Base-by-base conservation (phyloP, 1,139 yeast genomes). In the Zygoascus meyerae region DNA sequence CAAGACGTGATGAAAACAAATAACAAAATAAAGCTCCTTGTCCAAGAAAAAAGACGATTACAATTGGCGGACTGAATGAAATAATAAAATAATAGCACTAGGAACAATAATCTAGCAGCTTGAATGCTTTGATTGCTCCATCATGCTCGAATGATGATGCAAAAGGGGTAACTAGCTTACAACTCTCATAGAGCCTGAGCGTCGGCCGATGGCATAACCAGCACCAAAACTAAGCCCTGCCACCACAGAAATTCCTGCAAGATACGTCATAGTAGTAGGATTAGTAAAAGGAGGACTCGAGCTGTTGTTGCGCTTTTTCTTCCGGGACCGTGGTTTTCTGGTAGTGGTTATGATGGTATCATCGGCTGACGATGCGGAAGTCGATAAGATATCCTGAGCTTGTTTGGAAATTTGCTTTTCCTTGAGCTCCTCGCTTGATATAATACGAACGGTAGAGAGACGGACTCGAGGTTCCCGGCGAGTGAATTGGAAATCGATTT, bases 181-280 rank as follows among this genome's bases (percentile, higher is more conserved):
- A 3, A 50, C 55, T 15, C 46, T 44, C 17, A 50, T 48, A 34
- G 46, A 34, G 42, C 49, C 58, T 1, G 62, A 56, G 11, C 60
- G 50, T 39, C 53, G 48, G 28, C 65, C 65, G 18, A 61, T 40
- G 3, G 63, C 64, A 42, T 58, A 61, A 12, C 65, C 65, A 7
- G 65, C 65, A 30, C 61, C 51, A 48, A 61, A 61, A 17, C 63
- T 58, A 11, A 61, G 48, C 9, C 65, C 63, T 1, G 64, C 64
- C 2, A 61, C 63, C 16, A 58, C 48, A 9, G 56, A 53, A 1
- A 57, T 47, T 15, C 54, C 41, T 29, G 55, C 59, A 2, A 55
- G 45, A 33, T 39, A 42, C 32, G 37, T 40, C 21, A 42, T 16
- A 16, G 39, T 35, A 12, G 36, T 34, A 9, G 45, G 45, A 14